Conservation (phyloP, 305 asterid genomes). For the Striga hermonthica region DNA sequence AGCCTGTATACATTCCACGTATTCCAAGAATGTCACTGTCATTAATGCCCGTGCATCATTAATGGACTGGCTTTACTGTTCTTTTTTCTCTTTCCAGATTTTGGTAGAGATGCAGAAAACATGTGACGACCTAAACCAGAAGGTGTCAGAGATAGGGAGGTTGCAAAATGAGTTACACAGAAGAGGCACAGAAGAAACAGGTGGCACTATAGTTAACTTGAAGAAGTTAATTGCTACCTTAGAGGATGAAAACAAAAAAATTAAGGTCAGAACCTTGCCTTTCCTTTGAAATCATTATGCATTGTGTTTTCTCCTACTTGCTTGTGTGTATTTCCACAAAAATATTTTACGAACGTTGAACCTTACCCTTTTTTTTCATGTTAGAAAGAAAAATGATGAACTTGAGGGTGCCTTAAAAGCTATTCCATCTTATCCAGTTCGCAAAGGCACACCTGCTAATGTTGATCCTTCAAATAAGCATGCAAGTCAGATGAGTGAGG, state of each 20-base stretch:
- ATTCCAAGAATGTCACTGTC: conserved; percentile 15
- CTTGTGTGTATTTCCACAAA: conserved; percentile 20
- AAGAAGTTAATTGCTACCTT: conserved; percentile 49
- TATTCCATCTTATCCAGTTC: conserved; percentile 41
- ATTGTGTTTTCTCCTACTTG: neutral
- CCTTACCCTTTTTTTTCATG: conserved; percentile 39
- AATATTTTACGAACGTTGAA: conserved; percentile 31
- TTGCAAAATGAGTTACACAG: conserved; percentile 63
- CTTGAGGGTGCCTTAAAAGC: conserved; percentile 61
- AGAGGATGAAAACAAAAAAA: conserved; percentile 64
- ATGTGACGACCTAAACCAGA: conserved; percentile 60
- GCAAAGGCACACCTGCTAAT: conserved; percentile 35
- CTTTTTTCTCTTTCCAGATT: conserved; percentile 47
- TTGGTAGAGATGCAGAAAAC: conserved; percentile 51
- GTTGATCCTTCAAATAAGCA: conserved; percentile 33
- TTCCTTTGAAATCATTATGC: conserved; percentile 7
- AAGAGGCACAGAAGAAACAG: conserved; percentile 44
- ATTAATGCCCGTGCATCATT: conserved; percentile 17
- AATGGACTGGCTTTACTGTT: conserved; percentile 5
- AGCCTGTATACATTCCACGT: neutral
- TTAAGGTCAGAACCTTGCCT: conserved; percentile 57
- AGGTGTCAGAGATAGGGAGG: conserved; percentile 56
- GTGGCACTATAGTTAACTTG: conserved; percentile 48
- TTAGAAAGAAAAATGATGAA: conserved; percentile 75
- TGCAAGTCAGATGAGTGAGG: conserved; percentile 49